A percentile compares a stretch with the other conserved stretches of the same genome.
Evolutionary conservation across 345 rosid species (phyloP).

Genomic region (Salix suchowensis): DNA sequence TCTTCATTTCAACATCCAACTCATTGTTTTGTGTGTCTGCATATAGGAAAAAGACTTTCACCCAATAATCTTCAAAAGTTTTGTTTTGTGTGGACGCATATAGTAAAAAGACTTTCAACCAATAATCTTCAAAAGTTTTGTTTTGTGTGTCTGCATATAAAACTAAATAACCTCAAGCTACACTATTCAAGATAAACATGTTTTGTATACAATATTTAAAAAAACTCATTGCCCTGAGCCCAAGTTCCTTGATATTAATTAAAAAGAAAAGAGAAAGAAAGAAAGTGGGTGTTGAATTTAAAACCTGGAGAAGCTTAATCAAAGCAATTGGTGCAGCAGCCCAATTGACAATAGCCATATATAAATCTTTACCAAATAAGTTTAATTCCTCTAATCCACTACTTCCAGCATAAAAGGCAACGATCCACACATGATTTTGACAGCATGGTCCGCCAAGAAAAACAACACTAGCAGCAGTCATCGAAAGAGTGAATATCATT

Average conservation of each 20-base stretch:
- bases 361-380: neutral
- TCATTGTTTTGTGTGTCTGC: too few relatives aligned
- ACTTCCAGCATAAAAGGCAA: slow-evolving; percentile 1
- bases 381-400: neutral
- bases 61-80: too few relatives aligned
- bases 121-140: too few relatives aligned
- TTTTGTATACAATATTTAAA: neutral
- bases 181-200: too few relatives aligned
- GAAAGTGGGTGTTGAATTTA: neutral
- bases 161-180: too few relatives aligned
- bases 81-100: too few relatives aligned
- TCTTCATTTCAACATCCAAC: neutral
- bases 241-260: neutral
- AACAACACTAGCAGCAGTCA: neutral
- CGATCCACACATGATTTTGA: neutral
- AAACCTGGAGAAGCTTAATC: neutral
- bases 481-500: neutral
- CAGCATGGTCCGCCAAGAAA: slow-evolving; percentile 3
- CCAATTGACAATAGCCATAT: neutral
- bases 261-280: neutral
- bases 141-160: too few relatives aligned
- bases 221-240: neutral
- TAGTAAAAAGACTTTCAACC: neutral
- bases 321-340: neutral
- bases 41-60: neutral